Evolutionary conservation across 2,329 filamentous ascomycete genomes (phyloP).

Genomic region (Eutypella sp.): DNA sequence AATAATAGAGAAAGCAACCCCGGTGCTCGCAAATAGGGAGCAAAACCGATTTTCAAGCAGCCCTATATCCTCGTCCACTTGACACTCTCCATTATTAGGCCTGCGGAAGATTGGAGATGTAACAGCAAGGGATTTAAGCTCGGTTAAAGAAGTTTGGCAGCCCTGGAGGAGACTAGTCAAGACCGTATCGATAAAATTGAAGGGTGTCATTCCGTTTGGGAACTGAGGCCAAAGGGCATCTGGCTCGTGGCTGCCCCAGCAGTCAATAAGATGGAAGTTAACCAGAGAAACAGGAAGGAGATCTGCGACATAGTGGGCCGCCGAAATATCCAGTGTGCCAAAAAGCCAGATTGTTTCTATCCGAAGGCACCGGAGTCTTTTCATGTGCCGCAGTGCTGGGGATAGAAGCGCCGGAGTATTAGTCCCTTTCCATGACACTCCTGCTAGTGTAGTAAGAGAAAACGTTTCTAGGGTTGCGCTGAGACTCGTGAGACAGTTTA

Average conservation of each 20-base stretch:
- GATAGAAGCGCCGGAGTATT: slow-evolving; percentile 9
- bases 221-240: slow-evolving; percentile 10
- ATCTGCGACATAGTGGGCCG: slow-evolving; percentile 8
- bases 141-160: slow-evolving; percentile 10
- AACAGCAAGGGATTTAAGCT: slow-evolving; percentile 9
- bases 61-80: slow-evolving; percentile 9
- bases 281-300: slow-evolving; percentile 9
- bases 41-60: slow-evolving; percentile 9
- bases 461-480: slow-evolving; percentile 8
- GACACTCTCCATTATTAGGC: slow-evolving; percentile 10
- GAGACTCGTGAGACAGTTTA: slow-evolving; percentile 7
- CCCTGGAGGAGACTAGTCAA: slow-evolving; percentile 10
- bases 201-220: slow-evolving; percentile 9
- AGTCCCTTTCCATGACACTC: slow-evolving; percentile 8
- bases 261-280: slow-evolving; percentile 9
- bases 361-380: slow-evolving; percentile 9
- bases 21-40: slow-evolving; percentile 9
- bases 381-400: slow-evolving; percentile 9
- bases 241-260: slow-evolving; percentile 9
- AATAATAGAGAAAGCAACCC: slow-evolving; percentile 10
- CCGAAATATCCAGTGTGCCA: slow-evolving; percentile 9
- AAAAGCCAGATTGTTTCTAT: slow-evolving; percentile 10
- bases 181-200: slow-evolving; percentile 9
- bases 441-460: slow-evolving; percentile 10
- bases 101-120: slow-evolving; percentile 9